Evolutionary conservation across 495 filamentous ascomycete species (phyloP).

Genomic region (Penicillium fimorum): DNA sequence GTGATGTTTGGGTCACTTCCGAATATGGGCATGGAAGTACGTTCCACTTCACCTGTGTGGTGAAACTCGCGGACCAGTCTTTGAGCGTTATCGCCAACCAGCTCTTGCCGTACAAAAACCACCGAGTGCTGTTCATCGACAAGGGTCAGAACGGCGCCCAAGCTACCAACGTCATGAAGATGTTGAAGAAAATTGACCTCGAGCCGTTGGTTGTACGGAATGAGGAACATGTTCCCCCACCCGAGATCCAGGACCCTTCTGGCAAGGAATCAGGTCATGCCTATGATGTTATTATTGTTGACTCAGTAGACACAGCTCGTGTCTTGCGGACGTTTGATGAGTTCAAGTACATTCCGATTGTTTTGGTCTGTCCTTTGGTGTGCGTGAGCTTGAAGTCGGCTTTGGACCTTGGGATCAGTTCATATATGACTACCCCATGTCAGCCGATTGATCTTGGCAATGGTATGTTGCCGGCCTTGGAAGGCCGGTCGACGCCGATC

Average conservation of each 20-base stretch:
- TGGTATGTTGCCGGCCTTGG: constrained; percentile 95
- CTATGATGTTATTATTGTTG: constrained; percentile 97
- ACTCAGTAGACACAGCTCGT: constrained; percentile 86
- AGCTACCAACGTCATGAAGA: constrained; percentile 71
- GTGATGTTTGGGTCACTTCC: constrained; percentile 95
- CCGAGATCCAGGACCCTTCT: constrained; percentile 56
- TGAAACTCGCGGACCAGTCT: constrained; percentile 81
- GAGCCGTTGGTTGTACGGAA: constrained; percentile 78
- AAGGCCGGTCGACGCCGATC: constrained; percentile 88
- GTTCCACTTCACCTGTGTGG: constrained; percentile 96
- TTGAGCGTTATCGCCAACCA: constrained; percentile 77
- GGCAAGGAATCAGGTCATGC: constrained; percentile 60
- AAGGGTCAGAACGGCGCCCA: constrained; percentile 76
- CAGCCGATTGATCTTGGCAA: constrained; percentile 94
- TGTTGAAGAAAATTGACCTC: constrained; percentile 77
- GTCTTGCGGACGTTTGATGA: constrained; percentile 82
- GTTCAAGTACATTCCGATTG: constrained; percentile 97
- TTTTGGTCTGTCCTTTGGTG: constrained; percentile 86
- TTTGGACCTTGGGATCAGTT: constrained; percentile 92
- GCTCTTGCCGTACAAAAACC: constrained; percentile 79
- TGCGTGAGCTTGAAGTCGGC: constrained; percentile 93
- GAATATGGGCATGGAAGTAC: constrained; percentile 89
- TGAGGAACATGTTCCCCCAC: constrained; percentile 56
- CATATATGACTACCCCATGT: constrained; percentile 98
- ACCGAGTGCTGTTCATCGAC: constrained; percentile 95